A percentile compares a stretch with the other conserved stretches of the same genome.
phyloP scores from a whole-genome alignment of 2,329 filamentous ascomycete genomes.

The Aspergillus glaucus region DNA sequence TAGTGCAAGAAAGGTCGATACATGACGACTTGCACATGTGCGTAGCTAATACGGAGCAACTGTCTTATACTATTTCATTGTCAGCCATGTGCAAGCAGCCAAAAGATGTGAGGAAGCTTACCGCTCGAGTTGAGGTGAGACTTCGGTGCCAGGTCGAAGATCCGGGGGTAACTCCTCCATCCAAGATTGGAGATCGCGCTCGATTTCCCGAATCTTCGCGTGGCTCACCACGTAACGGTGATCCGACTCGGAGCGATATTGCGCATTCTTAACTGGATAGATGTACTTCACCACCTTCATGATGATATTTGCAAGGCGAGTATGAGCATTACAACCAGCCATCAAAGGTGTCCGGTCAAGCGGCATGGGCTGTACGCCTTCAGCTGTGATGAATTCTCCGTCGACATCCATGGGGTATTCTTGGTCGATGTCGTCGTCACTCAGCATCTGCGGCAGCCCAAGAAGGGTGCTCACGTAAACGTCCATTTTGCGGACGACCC shows the following conservation, averaged over 20 bases:
- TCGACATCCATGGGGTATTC: slow-evolving; percentile 42
- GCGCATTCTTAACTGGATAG: slow-evolving; percentile 53
- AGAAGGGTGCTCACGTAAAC: slow-evolving; percentile 46
- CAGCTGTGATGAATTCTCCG: slow-evolving; percentile 41
- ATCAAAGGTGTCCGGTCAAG: slow-evolving; percentile 51
- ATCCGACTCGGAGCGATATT: slow-evolving; percentile 39
- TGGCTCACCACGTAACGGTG: slow-evolving; percentile 59
- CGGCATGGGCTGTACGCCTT: slow-evolving; percentile 49
- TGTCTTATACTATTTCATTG: slow-evolving; percentile 46
- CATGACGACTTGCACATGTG: slow-evolving; percentile 58
- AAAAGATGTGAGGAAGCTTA: slow-evolving; percentile 37
- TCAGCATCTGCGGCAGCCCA: slow-evolving; percentile 45
- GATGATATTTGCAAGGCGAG: slow-evolving; percentile 51
- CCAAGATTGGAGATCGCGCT: slow-evolving; percentile 58
- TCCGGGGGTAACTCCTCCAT: slow-evolving; percentile 63
- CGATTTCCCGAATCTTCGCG: slow-evolving; percentile 58
- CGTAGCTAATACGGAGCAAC: slow-evolving; percentile 57
- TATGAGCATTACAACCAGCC: slow-evolving; percentile 56
- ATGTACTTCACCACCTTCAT: slow-evolving; percentile 59
- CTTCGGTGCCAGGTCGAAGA: slow-evolving; percentile 73
- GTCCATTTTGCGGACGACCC: slow-evolving; percentile 47
- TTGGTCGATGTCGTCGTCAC: slow-evolving; percentile 46
- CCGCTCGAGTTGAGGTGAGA: slow-evolving; percentile 68
- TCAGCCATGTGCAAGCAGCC: slow-evolving; percentile 3
- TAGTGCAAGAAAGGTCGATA: slow-evolving; percentile 63